Evolutionary conservation across 2,329 filamentous ascomycete genomes (phyloP), one percentile per base, ranked within the genome.

Genomic region (Trichoderma sp.): DNA sequence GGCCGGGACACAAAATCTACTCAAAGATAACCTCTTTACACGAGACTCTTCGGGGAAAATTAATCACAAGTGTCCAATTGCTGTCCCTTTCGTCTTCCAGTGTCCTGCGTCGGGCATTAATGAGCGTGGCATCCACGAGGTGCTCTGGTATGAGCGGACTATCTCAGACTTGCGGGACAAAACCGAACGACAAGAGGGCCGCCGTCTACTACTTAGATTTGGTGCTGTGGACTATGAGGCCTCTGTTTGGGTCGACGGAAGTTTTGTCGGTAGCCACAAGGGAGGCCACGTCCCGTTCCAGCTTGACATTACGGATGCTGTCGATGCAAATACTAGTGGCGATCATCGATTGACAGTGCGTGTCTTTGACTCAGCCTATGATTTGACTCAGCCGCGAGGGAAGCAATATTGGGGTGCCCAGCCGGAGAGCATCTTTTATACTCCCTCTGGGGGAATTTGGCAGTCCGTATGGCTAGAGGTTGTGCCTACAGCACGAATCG

Each of bases 61-160:
- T 21, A 79, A 86, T 72, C 75, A 79, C 14, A 88, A 86, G 76
- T 83, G 83, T 30, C 82, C 84, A 11, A 92, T 92, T 73, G 82
- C 85, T 43, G 89, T 92, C 0, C 90, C 90, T 0, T 92, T 87
- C 74, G 89, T 88, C 2, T 92, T 91, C 76, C 90, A 92, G 77
- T 85, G 86, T 6, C 86, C 86, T 0, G 89, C 89, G 0, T 91
- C 89, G 0, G 89, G 89, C 2, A 87, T 92, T 74, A 84, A 87
- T 73, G 86, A 90, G 39, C 85, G 85, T 69, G 87, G 86, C 64
- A 88, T 89, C 3, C 90, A 92, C 76, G 89, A 92, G 78, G 87
- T 92, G 4, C 78, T 92, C 9, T 92, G 90, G 90, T 92, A 92
- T 75, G 87, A 91, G 79, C 84, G 87, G 7, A 74, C 67, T 21